Base-by-base conservation (phyloP, 108 stramenopile genomes). In the Cyclostephanos tholiformis region DNA sequence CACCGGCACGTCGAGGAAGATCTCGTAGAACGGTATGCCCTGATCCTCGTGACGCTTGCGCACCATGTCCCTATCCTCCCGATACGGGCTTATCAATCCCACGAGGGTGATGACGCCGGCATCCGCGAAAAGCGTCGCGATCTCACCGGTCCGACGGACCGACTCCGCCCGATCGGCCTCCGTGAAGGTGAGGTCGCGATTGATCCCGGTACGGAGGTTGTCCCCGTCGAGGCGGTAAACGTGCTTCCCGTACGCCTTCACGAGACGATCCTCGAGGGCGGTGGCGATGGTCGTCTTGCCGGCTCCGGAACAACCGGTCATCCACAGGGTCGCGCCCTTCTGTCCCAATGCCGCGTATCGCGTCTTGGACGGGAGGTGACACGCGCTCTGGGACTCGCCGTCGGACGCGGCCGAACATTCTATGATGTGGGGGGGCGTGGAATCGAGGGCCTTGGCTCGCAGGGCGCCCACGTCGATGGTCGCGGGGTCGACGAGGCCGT, bases 271-370 rank as follows among this genome's bases (percentile, higher is more conserved):
- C 88, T 99, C 98, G 62, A 99, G 75, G 2, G 97, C 96, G 26
- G 92, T 97, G 44, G 97, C 98, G 84, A 99, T 98, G 73, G 98
- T 99, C 20, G 97, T 97, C 76, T 99, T 99, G 27, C 98, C 98
- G 13, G 94, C 88, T 14, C 97, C 98, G 39, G 75, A 79, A 64
- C 97, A 96, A 11, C 98, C 98, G 14, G 98, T 99, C 98, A 99
- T 99, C 98, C 98, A 99, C n/a, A 99, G 82, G 4, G 97, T 98
- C 30, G 97, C 95, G 10, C 95, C 95, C 92, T 99, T 98, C 86
- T 99, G 98, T 29, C 88, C 84, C 62, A 98, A 63, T 0, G 98
- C 96, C 0, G 95, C 94, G 74, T 84, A 98, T 4, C 98, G 94
- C 30, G 82, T 83, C 23, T 72, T 26, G 6, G 91, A 71, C 50